phyloP scores from a whole-genome alignment of 148 eudicot species.

The Fallopia convolvulus region DNA sequence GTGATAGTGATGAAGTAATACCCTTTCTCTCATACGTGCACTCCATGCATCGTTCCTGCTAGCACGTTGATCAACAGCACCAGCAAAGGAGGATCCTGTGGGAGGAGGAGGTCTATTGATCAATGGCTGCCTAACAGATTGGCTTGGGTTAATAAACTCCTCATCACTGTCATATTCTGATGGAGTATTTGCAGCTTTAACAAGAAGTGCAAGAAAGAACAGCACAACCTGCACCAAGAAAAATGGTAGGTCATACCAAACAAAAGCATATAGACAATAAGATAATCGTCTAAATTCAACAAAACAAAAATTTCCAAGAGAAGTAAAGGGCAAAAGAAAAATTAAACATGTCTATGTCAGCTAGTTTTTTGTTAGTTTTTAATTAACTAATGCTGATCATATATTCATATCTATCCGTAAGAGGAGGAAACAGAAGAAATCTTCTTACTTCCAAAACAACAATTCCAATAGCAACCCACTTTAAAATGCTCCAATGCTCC shows the following conservation, averaged over 20 bases:
- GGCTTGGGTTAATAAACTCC: constrained; percentile 77
- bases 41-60: constrained; percentile 96
- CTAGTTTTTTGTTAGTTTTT: not conserved
- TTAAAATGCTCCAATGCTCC: constrained; percentile 63
- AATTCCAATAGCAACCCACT: constrained; percentile 86
- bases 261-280: not conserved
- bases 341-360: not conserved
- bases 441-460: constrained; percentile 70
- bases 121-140: constrained; percentile 74
- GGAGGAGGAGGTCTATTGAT: constrained; percentile 43
- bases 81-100: constrained; percentile 60
- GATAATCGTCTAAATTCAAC: not conserved
- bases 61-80: constrained; percentile 57
- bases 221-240: constrained; percentile 43
- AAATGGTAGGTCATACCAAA: not conserved
- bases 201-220: constrained; percentile 69
- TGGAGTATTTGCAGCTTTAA: constrained; percentile 77
- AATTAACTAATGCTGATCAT: not conserved
- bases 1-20: constrained; percentile 2
- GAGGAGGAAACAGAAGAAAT: not conserved
- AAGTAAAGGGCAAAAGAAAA: not conserved
- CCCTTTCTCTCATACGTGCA: constrained; percentile 97
- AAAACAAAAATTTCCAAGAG: not conserved
- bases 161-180: constrained; percentile 92
- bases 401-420: not conserved